These are phyloP conservation scores for Dendrothele bispora DNA, from an alignment of 768 basidiomycete species.

Conservation along the genomic window DNA sequence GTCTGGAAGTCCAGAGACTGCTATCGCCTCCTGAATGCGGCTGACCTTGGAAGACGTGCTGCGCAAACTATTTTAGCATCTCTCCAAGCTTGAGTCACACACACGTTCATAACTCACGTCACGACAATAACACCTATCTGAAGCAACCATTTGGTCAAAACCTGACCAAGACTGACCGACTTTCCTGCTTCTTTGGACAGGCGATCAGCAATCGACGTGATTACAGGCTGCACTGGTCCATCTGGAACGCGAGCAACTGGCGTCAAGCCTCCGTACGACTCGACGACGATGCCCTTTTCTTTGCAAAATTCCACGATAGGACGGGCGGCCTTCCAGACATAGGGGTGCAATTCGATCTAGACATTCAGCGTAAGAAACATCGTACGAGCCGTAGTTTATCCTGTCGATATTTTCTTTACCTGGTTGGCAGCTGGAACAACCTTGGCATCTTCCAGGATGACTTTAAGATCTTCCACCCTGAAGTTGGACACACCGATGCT, in stretches of 20 bases:
- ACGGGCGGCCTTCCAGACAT: conserved; percentile 61
- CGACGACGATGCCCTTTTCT: conserved; percentile 57
- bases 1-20: conserved; percentile 43
- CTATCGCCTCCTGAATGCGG: conserved; percentile 46
- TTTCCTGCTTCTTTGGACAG: conserved; percentile 40
- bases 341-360: conserved; percentile 72
- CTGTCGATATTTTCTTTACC: conserved; percentile 13
- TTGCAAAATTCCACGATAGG: conserved; percentile 53
- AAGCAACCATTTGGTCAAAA: conserved; percentile 66
- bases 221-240: conserved; percentile 60
- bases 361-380: conserved; percentile 3
- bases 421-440: conserved; percentile 31
- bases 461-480: conserved; percentile 30
- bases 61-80: conserved; percentile 1
- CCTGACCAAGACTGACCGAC: conserved; percentile 56
- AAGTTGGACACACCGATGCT: conserved; percentile 45
- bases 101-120: conserved; percentile 43
- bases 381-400: background rate
- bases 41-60: conserved; percentile 50
- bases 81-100: background rate
- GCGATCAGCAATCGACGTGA: conserved; percentile 51
- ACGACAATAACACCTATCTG: conserved; percentile 65
- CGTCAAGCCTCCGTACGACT: conserved; percentile 65
- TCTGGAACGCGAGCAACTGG: conserved; percentile 39
- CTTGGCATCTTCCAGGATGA: conserved; percentile 19